Base-by-base conservation (phyloP, 306 rosid genomes). In the Castanopsis chinensis region DNA sequence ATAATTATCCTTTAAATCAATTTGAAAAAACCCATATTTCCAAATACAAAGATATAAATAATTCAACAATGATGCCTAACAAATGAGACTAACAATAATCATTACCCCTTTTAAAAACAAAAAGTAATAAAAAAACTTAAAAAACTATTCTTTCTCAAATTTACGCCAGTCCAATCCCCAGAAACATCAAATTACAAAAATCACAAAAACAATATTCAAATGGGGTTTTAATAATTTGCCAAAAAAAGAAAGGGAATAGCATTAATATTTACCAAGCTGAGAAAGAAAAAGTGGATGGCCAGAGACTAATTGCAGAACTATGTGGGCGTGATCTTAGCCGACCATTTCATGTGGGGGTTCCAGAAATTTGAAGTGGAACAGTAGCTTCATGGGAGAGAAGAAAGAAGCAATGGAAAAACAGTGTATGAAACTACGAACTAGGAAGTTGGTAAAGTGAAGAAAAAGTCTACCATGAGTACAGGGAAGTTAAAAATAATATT, bases 251-350 rank as follows among this genome's bases (percentile, higher is more conserved):
- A 9, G 19, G 37, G 12, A 53, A 57, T 10, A 15, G 15, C 6
- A 17, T 10, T 69, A 67, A 41, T 41, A 8, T 41, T 76, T 84
- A 90, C 89, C 84, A 81, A 70, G 73, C 63, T 30, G 60, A 79
- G 71, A 77, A 69, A 53, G 71, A 55, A 12, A 74, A 43, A 27
- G 51, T 4, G 30, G 33, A 76, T 14, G 59, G 45, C 3, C 59
- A 17, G 77, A 71, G 88, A 83, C 81, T 79, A 71, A 73, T 20
- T 61, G 81, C 71, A 45, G 77, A 83, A 83, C 56, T 72, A 41
- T 7, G 72, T 49, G 51, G 35, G 59, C 14, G 77, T 76, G 73
- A 83, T 25, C 77, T 76, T 78, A 81, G 70, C 54, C 60, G 55
- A 64, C 73, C 76, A 82, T 53, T 60, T 53, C 53, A 71, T 32